A percentile compares a stretch with the other conserved stretches of the same genome.
phyloP scores from a whole-genome alignment of 768 basidiomycete genomes.

The Amanita polypyramis region DNA sequence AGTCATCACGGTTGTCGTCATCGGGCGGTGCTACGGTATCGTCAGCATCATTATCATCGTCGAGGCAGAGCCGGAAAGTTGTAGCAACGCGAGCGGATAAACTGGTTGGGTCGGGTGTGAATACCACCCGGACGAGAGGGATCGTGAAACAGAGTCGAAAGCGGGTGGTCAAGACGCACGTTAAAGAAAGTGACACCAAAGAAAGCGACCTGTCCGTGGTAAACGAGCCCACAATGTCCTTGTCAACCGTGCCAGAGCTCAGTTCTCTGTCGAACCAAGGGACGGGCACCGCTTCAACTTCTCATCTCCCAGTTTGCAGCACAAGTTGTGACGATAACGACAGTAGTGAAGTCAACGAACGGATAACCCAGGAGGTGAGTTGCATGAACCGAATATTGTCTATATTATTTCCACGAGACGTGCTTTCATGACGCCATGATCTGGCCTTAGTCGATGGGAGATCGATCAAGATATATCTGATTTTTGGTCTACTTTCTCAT shows the following conservation, averaged over 20 bases:
- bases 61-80: neutral
- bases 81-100: neutral
- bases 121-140: neutral
- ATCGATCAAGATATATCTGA: slow-evolving; percentile 2
- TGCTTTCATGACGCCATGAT: slow-evolving; percentile 1
- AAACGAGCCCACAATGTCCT: neutral
- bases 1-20: slow-evolving; percentile 3
- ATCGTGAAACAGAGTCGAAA: neutral
- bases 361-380: neutral
- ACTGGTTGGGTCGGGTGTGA: neutral
- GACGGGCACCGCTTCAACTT: neutral
- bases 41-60: neutral
- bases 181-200: neutral
- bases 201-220: neutral
- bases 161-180: neutral
- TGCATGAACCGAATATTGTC: neutral
- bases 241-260: neutral
- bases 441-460: neutral
- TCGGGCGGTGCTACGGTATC: neutral
- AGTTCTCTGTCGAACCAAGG: neutral
- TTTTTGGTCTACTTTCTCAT: neutral
- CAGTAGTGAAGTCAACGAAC: neutral
- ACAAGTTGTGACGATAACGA: neutral
- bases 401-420: neutral
- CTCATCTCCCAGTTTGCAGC: neutral